Conservation (phyloP, 768 basidiomycete genomes). For the Pulveroboletus sp. region DNA sequence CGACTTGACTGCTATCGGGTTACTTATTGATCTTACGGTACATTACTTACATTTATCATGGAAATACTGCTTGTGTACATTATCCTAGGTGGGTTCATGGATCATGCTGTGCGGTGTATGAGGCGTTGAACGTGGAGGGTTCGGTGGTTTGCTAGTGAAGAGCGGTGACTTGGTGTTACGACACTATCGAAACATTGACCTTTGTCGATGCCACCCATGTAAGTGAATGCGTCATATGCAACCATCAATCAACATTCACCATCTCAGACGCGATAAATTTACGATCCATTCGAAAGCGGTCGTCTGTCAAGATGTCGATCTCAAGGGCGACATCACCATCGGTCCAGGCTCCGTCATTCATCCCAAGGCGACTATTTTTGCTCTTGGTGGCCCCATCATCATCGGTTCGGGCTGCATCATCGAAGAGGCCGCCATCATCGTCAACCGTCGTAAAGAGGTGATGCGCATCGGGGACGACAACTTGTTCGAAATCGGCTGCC, state of each 20-base stretch:
- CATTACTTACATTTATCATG: slow-evolving; percentile 5
- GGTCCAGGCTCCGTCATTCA: slow-evolving; percentile 90
- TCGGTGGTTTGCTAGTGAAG: no score
- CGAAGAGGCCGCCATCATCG: slow-evolving; percentile 86
- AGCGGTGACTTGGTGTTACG: no score
- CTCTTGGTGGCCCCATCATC: slow-evolving; percentile 84
- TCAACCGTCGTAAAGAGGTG: slow-evolving; percentile 84
- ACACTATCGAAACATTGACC: slow-evolving; percentile 1
- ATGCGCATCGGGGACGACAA: slow-evolving; percentile 95
- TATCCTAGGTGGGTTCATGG: slow-evolving; percentile 4
- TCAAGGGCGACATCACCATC: slow-evolving; percentile 92
- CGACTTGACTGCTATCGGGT: slow-evolving; percentile 22
- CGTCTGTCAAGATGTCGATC: slow-evolving; percentile 89
- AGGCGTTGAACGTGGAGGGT: no score
- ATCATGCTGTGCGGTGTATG: no score
- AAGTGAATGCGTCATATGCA: slow-evolving; percentile 6
- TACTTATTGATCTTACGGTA: slow-evolving; percentile 21
- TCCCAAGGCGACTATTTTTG: slow-evolving; percentile 91
- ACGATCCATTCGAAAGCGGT: slow-evolving; percentile 88
- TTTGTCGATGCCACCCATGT: slow-evolving; percentile 29
- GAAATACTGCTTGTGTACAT: slow-evolving; percentile 18
- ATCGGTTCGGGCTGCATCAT: slow-evolving; percentile 87
- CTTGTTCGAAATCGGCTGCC: slow-evolving; percentile 89
- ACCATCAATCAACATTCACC: not conserved
- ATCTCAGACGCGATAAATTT: slow-evolving; percentile 74